Evolutionary conservation across 2,329 filamentous ascomycete genomes (phyloP).

Genomic region (Graphiopsis chlorocephala): DNA sequence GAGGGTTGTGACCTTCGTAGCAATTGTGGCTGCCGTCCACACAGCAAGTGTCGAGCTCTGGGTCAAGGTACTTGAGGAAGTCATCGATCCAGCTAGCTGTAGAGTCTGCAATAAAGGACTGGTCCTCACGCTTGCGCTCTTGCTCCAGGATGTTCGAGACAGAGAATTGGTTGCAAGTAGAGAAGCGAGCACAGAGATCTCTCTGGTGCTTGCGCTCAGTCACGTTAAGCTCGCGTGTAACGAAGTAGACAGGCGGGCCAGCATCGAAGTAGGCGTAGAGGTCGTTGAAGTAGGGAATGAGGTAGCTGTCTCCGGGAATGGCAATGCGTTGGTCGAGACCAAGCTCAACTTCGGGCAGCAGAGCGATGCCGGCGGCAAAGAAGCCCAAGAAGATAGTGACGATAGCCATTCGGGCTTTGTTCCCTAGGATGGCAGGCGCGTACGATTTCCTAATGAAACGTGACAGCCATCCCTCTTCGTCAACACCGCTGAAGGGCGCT

Average conservation of each 20-base stretch:
- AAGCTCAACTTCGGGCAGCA: conserved; percentile 80
- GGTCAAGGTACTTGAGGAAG: conserved; percentile 95
- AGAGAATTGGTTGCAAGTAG: conserved; percentile 79
- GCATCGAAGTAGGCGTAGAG: conserved; percentile 87
- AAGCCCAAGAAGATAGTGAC: conserved; percentile 81
- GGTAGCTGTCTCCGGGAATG: conserved; percentile 87
- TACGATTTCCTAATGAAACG: conserved; percentile 88
- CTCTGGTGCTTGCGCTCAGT: conserved; percentile 75
- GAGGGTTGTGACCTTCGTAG: conserved; percentile 71
- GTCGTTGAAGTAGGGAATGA: conserved; percentile 96
- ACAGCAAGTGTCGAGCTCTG: conserved; percentile 71
- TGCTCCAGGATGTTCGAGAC: conserved; percentile 88
- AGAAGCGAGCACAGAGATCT: conserved; percentile 86
- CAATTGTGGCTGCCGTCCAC: conserved; percentile 63
- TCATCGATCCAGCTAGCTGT: conserved; percentile 97
- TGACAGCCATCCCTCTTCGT: conserved; percentile 80
- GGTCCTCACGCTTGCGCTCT: conserved; percentile 82
- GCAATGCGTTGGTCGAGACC: conserved; percentile 94
- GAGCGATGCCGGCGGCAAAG: conserved; percentile 78
- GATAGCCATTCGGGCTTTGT: conserved; percentile 73
- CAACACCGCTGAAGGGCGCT: conserved; percentile 64
- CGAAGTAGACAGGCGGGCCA: conserved; percentile 94
- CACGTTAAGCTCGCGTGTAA: conserved; percentile 76
- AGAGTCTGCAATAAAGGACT: conserved; percentile 84
- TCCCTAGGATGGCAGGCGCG: conserved; percentile 75